Evolutionary conservation across 768 basidiomycete genomes (phyloP).

Genomic region (Boletus speciosus): DNA sequence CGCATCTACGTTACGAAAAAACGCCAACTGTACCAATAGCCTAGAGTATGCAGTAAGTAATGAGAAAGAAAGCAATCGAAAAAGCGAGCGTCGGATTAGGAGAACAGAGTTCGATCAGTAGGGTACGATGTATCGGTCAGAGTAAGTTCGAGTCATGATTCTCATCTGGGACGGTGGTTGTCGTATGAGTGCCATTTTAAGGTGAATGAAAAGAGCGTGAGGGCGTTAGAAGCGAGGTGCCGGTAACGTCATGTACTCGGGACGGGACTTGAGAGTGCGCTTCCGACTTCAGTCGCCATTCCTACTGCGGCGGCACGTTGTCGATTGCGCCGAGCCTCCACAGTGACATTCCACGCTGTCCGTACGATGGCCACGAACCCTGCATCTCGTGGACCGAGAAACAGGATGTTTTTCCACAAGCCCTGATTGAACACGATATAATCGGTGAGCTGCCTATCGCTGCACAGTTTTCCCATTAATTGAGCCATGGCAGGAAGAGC

Average conservation of each 20-base stretch:
- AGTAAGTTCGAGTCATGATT: constrained; percentile 24
- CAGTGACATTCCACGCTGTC: constrained; percentile 72
- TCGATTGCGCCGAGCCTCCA: constrained; percentile 49
- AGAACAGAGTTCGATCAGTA: constrained; percentile 15
- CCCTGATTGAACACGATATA: constrained; percentile 48
- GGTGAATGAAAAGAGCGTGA: constrained; percentile 22
- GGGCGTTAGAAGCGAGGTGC: constrained; percentile 7
- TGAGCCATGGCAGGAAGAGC: constrained; percentile 56
- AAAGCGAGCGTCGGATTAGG: constrained; percentile 22
- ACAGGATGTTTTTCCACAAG: constrained; percentile 63
- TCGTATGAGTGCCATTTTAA: constrained; percentile 29
- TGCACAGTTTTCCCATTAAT: constrained; percentile 42
- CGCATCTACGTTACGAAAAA: no score
- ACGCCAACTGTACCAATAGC: constrained; percentile 9
- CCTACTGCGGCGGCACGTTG: constrained; percentile 14
- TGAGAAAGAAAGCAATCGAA: background rate
- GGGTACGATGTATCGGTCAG: constrained; percentile 1
- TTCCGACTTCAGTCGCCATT: constrained; percentile 12
- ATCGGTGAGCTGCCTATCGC: constrained; percentile 33
- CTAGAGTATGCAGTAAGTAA: constrained; percentile 5
- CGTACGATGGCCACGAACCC: constrained; percentile 46
- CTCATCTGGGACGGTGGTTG: constrained; percentile 23
- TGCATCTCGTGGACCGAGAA: constrained; percentile 46
- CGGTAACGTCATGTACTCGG: constrained; percentile 19
- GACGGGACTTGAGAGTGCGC: constrained; percentile 4